Percentiles rank a stretch among this genome's conserved stretches.
These are phyloP conservation scores for Camellia granthamiana DNA, from an alignment of 148 eudicot genomes.

Conservation along the genomic window DNA sequence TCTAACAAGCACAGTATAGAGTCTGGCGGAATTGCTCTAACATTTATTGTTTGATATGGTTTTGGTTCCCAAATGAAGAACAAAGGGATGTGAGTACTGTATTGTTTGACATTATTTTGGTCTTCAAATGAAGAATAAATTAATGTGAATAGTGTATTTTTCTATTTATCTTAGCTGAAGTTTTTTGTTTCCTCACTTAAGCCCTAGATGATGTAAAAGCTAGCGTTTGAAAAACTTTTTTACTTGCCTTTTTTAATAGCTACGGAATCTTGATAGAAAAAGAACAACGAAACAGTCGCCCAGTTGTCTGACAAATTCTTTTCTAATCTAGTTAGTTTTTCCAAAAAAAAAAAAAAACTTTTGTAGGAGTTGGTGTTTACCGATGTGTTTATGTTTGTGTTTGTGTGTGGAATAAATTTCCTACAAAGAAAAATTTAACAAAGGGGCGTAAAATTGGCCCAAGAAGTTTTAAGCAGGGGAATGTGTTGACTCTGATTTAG, in stretches of 20 bases:
- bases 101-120: neutral
- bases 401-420: no score
- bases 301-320: neutral
- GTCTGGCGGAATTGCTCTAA: no score
- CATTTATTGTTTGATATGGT: no score
- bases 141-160: neutral
- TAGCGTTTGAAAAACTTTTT: neutral
- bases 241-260: neutral
- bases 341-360: no score
- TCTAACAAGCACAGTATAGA: no score
- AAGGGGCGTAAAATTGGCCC: no score
- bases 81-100: neutral
- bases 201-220: neutral
- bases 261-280: neutral
- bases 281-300: neutral
- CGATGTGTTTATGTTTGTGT: no score
- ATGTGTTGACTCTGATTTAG: no score
- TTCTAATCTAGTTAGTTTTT: neutral
- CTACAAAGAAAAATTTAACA: no score
- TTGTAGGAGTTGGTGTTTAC: no score
- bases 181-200: neutral
- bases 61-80: neutral
- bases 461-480: no score
- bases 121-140: neutral
- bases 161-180: neutral